These are phyloP conservation scores for Tricholoma saponaceum DNA, from an alignment of 768 basidiomycete genomes.

Conservation along the genomic window DNA sequence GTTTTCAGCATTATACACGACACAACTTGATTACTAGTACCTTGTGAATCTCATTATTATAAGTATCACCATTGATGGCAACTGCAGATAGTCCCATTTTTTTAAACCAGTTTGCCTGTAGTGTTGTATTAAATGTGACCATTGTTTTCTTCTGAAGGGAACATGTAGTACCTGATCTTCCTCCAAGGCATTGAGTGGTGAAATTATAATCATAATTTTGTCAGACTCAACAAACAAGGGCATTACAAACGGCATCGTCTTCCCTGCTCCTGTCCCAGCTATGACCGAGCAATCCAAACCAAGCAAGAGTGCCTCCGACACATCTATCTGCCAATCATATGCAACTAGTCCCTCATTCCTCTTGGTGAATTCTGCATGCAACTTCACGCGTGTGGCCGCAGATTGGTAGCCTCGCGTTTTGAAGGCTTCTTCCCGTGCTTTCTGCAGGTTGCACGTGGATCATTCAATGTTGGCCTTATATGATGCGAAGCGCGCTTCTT, in stretches of 20 bases:
- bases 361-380: background rate
- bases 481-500: background rate
- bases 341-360: slow-evolving; percentile 10
- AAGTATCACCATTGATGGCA: too few relatives aligned
- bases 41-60: too few relatives aligned
- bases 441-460: background rate
- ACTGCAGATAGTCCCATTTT: too few relatives aligned
- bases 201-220: slow-evolving; percentile 9
- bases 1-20: too few relatives aligned
- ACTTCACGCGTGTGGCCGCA: background rate
- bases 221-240: slow-evolving; percentile 19
- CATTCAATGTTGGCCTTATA: background rate
- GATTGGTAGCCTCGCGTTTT: background rate
- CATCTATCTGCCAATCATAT: slow-evolving; percentile 37
- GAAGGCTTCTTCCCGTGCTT: background rate
- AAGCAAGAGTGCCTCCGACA: slow-evolving; percentile 30
- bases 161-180: too few relatives aligned
- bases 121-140: too few relatives aligned
- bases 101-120: too few relatives aligned
- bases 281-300: slow-evolving; percentile 28
- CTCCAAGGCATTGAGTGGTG: too few relatives aligned
- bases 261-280: slow-evolving; percentile 34
- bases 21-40: too few relatives aligned
- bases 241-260: slow-evolving; percentile 35
- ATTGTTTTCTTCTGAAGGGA: too few relatives aligned